phyloP scores from a whole-genome alignment of 352 stramenopile species.

The Globisporangium ultimum region DNA sequence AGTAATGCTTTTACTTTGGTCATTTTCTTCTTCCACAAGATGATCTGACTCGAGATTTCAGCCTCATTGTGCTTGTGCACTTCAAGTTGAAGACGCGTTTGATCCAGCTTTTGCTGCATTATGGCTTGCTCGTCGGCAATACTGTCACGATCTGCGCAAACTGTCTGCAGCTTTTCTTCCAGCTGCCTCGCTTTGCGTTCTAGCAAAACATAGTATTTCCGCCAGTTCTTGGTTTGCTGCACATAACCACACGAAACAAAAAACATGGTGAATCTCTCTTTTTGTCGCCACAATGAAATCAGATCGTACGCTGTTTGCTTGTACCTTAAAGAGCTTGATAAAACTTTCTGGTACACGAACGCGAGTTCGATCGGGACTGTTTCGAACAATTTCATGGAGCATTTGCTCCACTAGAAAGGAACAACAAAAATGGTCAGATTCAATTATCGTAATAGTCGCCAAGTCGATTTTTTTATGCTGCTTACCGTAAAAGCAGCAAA shows the following conservation, averaged over 20 bases:
- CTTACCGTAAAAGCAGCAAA: conserved; percentile 46
- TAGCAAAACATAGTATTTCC: conserved; percentile 63
- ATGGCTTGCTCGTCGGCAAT: conserved; percentile 25
- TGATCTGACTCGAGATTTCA: conserved; percentile 31
- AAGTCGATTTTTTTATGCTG: neutral
- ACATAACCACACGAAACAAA: neutral
- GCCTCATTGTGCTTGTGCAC: conserved; percentile 21
- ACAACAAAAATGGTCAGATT: neutral
- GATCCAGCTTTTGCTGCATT: conserved; percentile 18
- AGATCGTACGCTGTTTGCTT: neutral
- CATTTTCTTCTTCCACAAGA: conserved; percentile 56
- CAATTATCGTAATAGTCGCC: neutral
- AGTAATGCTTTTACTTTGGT: conserved; percentile 43
- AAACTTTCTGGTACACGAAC: conserved; percentile 46
- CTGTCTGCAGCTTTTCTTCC: conserved; percentile 29
- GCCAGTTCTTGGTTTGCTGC: conserved; percentile 68
- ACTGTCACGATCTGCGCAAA: conserved; percentile 30
- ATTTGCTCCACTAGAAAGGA: conserved; percentile 51
- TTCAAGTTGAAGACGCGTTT: conserved; percentile 22
- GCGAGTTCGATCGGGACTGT: conserved; percentile 44
- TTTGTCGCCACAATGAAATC: neutral
- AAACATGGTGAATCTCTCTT: too few relatives aligned
- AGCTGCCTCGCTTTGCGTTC: conserved; percentile 35
- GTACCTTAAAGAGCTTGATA: conserved; percentile 57
- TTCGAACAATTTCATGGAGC: conserved; percentile 54